Base-by-base conservation (phyloP, 306 rosid genomes). In the Citrullus colocynthis region DNA sequence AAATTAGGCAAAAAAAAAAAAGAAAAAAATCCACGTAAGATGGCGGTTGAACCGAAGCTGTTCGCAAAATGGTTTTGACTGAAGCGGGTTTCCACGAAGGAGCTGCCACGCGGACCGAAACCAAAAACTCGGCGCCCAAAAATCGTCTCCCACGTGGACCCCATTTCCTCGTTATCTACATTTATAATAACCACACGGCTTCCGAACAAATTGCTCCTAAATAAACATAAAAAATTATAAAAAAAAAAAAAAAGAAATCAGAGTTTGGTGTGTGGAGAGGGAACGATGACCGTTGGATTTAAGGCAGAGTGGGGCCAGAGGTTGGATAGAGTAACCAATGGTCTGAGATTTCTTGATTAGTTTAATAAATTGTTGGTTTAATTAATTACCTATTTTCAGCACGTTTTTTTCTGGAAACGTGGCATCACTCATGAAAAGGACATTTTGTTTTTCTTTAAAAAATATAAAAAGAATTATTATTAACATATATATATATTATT, bases 341-440 rank as follows among this genome's bases (percentile, higher is more conserved):
- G 75, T n/a, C 20, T 13, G 18, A 28, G 58, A 72, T 48, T 72
- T 51, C 4, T 16, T 28, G 60, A 37, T 72, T 72, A 24, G 57
- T 44, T 71, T 48, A 71, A 48, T 48, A 71, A 71, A 4, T 3
- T 3, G 4, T 9, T 24, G n/a, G 36, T 14, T 72, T 49, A 49
- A 30, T 28, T 72, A 72, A 28, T 72, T 15, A 14, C 15, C 57
- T 48, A 49, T 30, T 28, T 72, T 45, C 6, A 15, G 42, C 77
- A 72, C 77, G 60, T 72, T 49, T 72, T 30, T 72, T 72, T 72
- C 1, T 24, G 59, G 14, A 71, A 24, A 71, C 76, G 76, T 71
- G 76, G 41, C 60, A 16, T 15, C 44, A 72, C 59, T 20, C 60
- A 16, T 15, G 60, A 72, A 9, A 72, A 48, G 1, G 77, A 72